phyloP scores from a whole-genome alignment of 208 protist genomes.

The Histomonas meleagridis region DNA sequence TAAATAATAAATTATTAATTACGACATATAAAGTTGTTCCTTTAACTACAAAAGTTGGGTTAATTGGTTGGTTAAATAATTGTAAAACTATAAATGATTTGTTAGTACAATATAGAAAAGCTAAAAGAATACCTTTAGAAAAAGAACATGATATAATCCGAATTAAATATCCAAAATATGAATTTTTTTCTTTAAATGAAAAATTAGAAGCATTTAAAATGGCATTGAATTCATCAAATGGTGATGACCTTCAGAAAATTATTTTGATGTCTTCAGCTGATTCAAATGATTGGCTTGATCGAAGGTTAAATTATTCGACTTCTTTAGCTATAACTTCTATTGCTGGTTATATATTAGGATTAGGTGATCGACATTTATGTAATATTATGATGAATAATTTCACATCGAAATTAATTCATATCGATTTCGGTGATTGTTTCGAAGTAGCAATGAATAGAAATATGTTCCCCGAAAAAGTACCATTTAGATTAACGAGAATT shows the following conservation, averaged over 20 bases:
- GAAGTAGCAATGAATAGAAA: constrained; percentile 41
- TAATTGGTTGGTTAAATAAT: neutral
- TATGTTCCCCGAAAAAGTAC: neutral
- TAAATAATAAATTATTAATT: neutral
- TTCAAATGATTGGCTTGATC: neutral
- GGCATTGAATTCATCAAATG: neutral
- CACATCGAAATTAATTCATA: neutral
- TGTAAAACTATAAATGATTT: neutral
- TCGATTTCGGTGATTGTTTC: constrained; percentile 38
- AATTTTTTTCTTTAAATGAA: no score
- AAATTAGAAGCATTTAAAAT: neutral
- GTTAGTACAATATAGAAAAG: neutral
- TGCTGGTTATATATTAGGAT: neutral
- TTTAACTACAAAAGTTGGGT: neutral
- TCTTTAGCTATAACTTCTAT: neutral
- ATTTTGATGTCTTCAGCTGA: neutral
- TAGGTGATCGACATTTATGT: neutral
- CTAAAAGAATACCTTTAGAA: neutral
- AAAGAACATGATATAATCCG: neutral
- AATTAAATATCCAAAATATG: neutral
- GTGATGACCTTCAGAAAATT: neutral
- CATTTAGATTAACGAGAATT: neutral
- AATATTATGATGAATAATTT: neutral
- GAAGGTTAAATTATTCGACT: neutral
- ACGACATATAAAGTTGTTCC: neutral